Conservation (phyloP, 306 rosid species). For the Cucumis melo region DNA sequence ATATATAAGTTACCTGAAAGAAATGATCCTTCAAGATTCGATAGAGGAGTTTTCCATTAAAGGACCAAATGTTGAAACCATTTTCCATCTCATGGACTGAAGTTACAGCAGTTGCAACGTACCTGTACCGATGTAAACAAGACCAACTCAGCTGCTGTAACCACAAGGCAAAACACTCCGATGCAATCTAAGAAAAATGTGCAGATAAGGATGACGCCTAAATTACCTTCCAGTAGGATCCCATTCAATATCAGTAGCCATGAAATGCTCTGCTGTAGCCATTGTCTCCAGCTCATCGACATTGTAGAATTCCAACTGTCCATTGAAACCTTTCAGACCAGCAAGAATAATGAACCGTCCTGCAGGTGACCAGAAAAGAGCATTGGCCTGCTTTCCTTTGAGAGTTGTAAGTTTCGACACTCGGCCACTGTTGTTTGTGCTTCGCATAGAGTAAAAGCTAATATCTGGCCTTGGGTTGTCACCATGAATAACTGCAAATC, state of each 20-base stretch:
- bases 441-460: slow-evolving; percentile 61
- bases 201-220: not conserved
- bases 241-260: slow-evolving; percentile 82
- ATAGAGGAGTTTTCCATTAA: slow-evolving; percentile 82
- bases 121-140: slow-evolving; percentile 23
- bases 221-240: slow-evolving; percentile 93
- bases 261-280: slow-evolving; percentile 72
- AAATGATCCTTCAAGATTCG: slow-evolving; percentile 72
- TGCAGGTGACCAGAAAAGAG: slow-evolving; percentile 80
- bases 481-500: slow-evolving; percentile 76
- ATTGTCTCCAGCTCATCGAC: slow-evolving; percentile 82
- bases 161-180: not conserved
- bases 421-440: slow-evolving; percentile 49
- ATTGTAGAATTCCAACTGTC: slow-evolving; percentile 62
- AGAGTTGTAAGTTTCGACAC: slow-evolving; percentile 68
- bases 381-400: slow-evolving; percentile 77
- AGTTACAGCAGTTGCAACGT: slow-evolving; percentile 82
- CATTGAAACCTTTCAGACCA: slow-evolving; percentile 64
- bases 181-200: not conserved
- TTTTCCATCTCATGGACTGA: slow-evolving; percentile 97
- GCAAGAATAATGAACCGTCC: slow-evolving; percentile 68
- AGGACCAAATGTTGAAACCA: slow-evolving; percentile 88
- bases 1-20: slow-evolving; percentile 42
- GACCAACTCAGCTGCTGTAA: not conserved
- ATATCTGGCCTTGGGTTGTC: slow-evolving; percentile 74